A percentile compares a stretch with the other conserved stretches of the same genome.
Conservation (phyloP, 1,284 basidiomycete species). For the Chondrostereum purpureum region DNA sequence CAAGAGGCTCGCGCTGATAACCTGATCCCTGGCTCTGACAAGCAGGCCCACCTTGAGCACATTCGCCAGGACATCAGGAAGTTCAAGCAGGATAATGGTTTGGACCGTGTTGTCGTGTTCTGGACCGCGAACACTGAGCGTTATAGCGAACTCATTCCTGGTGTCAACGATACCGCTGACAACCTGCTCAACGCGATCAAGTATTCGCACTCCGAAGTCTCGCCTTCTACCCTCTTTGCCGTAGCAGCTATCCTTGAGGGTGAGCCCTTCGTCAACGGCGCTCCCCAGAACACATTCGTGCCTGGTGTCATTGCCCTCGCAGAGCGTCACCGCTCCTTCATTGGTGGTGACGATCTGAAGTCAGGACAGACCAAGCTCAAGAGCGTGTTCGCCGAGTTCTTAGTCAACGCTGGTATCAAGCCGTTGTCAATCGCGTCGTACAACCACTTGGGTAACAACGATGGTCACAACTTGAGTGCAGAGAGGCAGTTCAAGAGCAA, state of each 20-base stretch:
- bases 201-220: constrained; percentile 84
- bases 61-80: constrained; percentile 90
- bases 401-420: constrained; percentile 99
- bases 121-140: constrained; percentile 99
- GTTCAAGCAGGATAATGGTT: constrained; percentile 81
- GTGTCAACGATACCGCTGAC: constrained; percentile 94
- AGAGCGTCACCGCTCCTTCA: constrained; percentile 86
- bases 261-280: constrained; percentile 94
- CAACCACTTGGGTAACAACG: constrained; percentile 99
- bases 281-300: constrained; percentile 99
- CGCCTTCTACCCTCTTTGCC: constrained; percentile 93
- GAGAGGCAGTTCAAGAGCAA: constrained; percentile 96
- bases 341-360: constrained; percentile 98
- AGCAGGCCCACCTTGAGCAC: constrained; percentile 88
- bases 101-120: constrained; percentile 89
- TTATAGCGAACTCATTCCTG: constrained; percentile 91
- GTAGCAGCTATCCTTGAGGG: constrained; percentile 95
- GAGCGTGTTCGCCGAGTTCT: constrained; percentile 94
- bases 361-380: constrained; percentile 92
- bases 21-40: constrained; percentile 79
- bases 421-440: constrained; percentile 95
- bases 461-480: constrained; percentile 90
- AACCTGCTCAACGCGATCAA: constrained; percentile 83
- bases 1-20: constrained; percentile 96
- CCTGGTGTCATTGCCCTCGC: constrained; percentile 93